Conservation (phyloP, 495 filamentous ascomycete species). For the Neurospora cerealis region DNA sequence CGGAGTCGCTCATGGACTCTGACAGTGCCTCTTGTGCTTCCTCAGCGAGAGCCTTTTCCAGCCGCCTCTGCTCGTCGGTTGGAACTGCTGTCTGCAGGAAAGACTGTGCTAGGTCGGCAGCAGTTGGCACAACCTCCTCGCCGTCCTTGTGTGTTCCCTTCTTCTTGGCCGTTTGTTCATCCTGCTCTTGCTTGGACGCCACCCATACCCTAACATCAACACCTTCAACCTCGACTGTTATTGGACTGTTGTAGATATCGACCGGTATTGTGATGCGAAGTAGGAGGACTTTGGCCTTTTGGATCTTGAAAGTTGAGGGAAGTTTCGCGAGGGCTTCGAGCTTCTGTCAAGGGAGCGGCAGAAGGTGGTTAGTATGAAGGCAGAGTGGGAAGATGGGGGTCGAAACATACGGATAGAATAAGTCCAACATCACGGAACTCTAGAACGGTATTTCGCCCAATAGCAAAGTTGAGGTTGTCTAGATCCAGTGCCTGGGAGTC, state of each 20-base stretch:
- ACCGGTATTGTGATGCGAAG: conserved; percentile 71
- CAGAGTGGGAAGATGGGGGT: background rate
- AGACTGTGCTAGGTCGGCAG: conserved; percentile 76
- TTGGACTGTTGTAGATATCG: conserved; percentile 70
- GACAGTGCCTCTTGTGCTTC: conserved; percentile 56
- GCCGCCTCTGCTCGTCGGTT: conserved; percentile 56
- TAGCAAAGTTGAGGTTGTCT: conserved; percentile 66
- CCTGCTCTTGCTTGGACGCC: conserved; percentile 23
- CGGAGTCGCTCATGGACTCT: conserved; percentile 44
- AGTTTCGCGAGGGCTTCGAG: conserved; percentile 62
- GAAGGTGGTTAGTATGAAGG: background rate
- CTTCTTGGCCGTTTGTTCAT: conserved; percentile 20
- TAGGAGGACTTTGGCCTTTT: conserved; percentile 56
- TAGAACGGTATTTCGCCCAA: conserved; percentile 65
- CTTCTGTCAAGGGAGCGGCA: conserved; percentile 43
- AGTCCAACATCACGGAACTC: conserved; percentile 77
- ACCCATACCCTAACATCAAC: conserved; percentile 56
- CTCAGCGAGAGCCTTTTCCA: conserved; percentile 64
- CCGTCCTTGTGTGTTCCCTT: conserved; percentile 10
- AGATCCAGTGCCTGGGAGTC: conserved; percentile 72
- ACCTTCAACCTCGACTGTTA: conserved; percentile 67
- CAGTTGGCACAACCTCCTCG: conserved; percentile 54
- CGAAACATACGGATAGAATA: conserved; percentile 29
- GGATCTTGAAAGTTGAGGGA: conserved; percentile 55
- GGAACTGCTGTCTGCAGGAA: conserved; percentile 73